Evolutionary conservation across 306 rosid genomes (phyloP), one percentile per base, ranked within the genome.

Genomic region (Senna tora): DNA sequence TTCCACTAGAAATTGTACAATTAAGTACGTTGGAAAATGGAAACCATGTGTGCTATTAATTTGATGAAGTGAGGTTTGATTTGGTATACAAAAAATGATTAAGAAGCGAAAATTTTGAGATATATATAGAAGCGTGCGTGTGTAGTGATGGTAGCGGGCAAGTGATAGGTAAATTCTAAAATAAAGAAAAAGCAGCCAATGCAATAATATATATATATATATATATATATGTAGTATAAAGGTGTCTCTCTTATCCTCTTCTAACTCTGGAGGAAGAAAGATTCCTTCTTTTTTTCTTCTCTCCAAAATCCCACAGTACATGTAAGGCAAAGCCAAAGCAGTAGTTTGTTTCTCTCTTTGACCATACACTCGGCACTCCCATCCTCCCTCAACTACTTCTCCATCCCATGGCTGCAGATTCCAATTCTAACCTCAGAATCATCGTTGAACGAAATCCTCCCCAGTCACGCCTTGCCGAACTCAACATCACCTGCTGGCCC

Each of bases 401-500:
- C 52, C 63, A 41, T 20, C 67, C 66, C 71, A 93, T 93, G 98
- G 97, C 97, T 43, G 65, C 87, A 47, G 83, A 84, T 56, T 72
- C 86, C 58, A 77, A 72, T 75, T 79, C 89, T 20, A 79, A 77
- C 79, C 90, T 84, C n/a, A 79, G 77, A 83, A 91, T 94, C 69
- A 74, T 39, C 14, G 89, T 91, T 25, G 99, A 94, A 67, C 88
- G 84, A 74, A 94, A 82, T 75, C 97, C 99, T 75, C 71, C 97
- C 1, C 81, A 94, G 57, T 76, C 96, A 74, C 92, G 90, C 65
- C 77, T 94, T 6, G 74, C 81, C 13, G 87, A 86, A 78, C 50
- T 91, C 71, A 90, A 94, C 83, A 88, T 94, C 91, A 89, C 87
- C 85, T 81, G 91, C 41, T 94, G 99, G 99, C 99, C 97, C 73